A percentile compares a stretch with the other conserved stretches of the same genome.
phyloP scores from a whole-genome alignment of 2,329 filamentous ascomycete species.

The Pseudogymnoascus sp. region DNA sequence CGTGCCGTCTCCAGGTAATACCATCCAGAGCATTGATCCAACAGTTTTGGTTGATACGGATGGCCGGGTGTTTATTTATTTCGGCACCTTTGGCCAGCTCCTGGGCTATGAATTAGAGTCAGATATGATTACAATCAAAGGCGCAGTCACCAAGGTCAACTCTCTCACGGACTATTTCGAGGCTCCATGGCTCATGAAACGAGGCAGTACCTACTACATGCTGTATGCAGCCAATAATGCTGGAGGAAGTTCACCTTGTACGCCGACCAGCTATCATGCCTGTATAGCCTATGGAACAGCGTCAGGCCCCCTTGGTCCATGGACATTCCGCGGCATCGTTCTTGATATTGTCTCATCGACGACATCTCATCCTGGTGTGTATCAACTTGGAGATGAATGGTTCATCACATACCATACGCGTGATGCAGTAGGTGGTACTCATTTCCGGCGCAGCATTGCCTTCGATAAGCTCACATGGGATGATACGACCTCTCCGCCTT shows the following conservation, averaged over 20 bases:
- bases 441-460: conserved; percentile 33
- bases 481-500: conserved; percentile 20
- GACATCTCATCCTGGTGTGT: conserved; percentile 32
- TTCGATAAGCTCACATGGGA: conserved; percentile 31
- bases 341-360: conserved; percentile 33
- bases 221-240: conserved; percentile 35
- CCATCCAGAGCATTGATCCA: conserved; percentile 36
- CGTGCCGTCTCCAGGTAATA: conserved; percentile 27
- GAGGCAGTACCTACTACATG: conserved; percentile 33
- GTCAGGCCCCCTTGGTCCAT: conserved; percentile 21
- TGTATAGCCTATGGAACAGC: conserved; percentile 34
- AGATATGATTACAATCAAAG: conserved; percentile 33
- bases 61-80: conserved; percentile 33
- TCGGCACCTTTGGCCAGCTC: conserved; percentile 33
- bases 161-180: conserved; percentile 32
- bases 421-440: conserved; percentile 29
- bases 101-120: conserved; percentile 29
- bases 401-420: conserved; percentile 33
- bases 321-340: conserved; percentile 31
- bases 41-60: conserved; percentile 33
- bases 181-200: conserved; percentile 34
- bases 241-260: conserved; percentile 31
- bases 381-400: conserved; percentile 26
- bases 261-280: conserved; percentile 33
- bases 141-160: conserved; percentile 20